Base-by-base conservation (phyloP, 1,284 basidiomycete species). In the Ganoderma sp. region DNA sequence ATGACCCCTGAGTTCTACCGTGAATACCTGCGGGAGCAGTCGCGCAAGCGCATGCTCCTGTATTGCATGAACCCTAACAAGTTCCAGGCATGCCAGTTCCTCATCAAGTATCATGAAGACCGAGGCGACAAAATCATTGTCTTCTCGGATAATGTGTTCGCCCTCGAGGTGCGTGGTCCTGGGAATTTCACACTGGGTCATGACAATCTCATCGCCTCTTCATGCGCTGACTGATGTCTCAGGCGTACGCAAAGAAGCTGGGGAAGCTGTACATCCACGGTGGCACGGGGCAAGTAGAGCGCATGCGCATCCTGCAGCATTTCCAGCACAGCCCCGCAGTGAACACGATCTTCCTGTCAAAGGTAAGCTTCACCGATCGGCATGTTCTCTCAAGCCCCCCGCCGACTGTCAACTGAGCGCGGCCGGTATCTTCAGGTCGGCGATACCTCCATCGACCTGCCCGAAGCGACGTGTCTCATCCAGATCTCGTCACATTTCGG, bases 1-100 rank as follows among this genome's bases (percentile, higher is more conserved):
- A 99, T 99, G 98, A 98, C 98, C 41, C 97, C 98, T n/a, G 97
- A 99, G 79, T 99, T 99, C 79, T 99, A 99, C 80, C 91, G 95
- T 75, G 97, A 99, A 81, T 99, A 99, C 78, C 86, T 99, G 70
- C 88, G 95, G 71, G 95, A 97, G 79, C 92, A 94, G 79, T 93
- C 93, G 48, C 87, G 98, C 67, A 98, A 98, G 80, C 90, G 95
- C 73, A 98, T 98, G 89, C 85, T 99, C 41, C 85, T 99, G 15
- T 99, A 99, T 79, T 99, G 96, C 84, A 99, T 99, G 98, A 99
- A 99, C 78, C 98, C 98, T 28, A 95, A 94, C 79, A 99, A 99
- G 84, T 98, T 99, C 80, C 98, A 99, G 81, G 97, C 97, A 5
- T 98, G 96, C 78, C 98, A 99, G 78, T 99, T 98, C 82, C 84